phyloP scores from a whole-genome alignment of 805 yeast genomes.

The Naumovozyma castellii region DNA sequence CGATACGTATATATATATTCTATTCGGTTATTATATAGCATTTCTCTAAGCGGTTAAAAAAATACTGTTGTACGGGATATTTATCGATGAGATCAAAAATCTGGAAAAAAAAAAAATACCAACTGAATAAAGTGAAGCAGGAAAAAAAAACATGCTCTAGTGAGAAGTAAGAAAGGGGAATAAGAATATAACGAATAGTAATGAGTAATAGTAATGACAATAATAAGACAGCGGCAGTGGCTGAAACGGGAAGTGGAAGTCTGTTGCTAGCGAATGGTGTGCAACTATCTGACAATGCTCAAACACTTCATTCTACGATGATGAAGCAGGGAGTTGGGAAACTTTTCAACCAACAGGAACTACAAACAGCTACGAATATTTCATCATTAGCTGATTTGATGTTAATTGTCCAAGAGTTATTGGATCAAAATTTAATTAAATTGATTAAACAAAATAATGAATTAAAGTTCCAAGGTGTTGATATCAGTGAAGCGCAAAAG shows the following conservation, averaged over 20 bases:
- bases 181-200: too few species aligned
- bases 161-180: background rate
- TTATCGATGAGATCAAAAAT: too few species aligned
- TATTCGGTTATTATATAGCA: too few species aligned
- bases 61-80: too few species aligned
- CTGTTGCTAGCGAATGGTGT: background rate
- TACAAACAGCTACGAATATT: constrained; percentile 41
- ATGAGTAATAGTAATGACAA: too few species aligned
- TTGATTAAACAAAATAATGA: constrained; percentile 58
- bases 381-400: constrained; percentile 37
- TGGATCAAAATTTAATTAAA: constrained; percentile 54
- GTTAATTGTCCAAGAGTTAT: constrained; percentile 41
- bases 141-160: background rate
- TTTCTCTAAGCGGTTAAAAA: too few species aligned
- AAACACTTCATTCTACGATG: constrained; percentile 57
- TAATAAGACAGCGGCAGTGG: too few species aligned
- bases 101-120: too few species aligned
- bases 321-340: constrained; percentile 36
- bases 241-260: too few species aligned
- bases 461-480: constrained; percentile 66
- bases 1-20: background rate
- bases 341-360: constrained; percentile 59
- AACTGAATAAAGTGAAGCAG: background rate
- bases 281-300: constrained; percentile 37
- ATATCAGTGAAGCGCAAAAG: constrained; percentile 64